These are phyloP conservation scores for Rhodotorula sp. DNA, from an alignment of 1,284 basidiomycete species.

Conservation along the genomic window DNA sequence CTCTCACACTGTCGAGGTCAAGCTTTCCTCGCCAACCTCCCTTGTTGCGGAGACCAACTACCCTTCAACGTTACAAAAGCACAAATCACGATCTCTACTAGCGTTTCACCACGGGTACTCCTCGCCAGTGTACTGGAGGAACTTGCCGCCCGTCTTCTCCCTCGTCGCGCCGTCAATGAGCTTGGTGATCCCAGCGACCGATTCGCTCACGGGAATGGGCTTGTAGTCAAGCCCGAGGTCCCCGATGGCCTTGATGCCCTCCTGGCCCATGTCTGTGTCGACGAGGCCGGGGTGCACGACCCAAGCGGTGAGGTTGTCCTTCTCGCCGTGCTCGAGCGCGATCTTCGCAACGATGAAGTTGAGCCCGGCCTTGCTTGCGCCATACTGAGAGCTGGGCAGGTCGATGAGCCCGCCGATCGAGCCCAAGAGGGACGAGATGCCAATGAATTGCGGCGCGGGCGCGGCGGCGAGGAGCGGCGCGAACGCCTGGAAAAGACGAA, in stretches of 20 bases:
- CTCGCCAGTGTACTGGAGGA: conserved; percentile 2
- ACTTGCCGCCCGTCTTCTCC: conserved; percentile 9
- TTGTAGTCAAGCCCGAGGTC: neutral
- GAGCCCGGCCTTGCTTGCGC: conserved; percentile 13
- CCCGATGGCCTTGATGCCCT: neutral
- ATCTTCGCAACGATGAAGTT: conserved; percentile 1
- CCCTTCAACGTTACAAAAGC: too few relatives aligned
- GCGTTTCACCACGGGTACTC: conserved; percentile 8
- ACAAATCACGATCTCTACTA: too few relatives aligned
- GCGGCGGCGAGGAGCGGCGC: conserved; percentile 18
- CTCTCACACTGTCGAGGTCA: too few relatives aligned
- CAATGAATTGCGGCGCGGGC: conserved; percentile 17
- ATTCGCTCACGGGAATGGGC: neutral
- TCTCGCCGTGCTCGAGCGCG: neutral
- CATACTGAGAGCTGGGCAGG: neutral
- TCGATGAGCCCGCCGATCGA: neutral
- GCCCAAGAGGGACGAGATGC: conserved; percentile 8
- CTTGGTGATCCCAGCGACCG: neutral
- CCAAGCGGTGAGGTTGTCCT: conserved; percentile 4
- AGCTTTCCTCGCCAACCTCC: too few relatives aligned
- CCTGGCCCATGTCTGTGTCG: conserved; percentile 19
- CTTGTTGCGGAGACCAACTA: too few relatives aligned
- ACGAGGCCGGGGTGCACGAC: conserved; percentile 11
- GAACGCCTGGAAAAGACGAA: conserved; percentile 24
- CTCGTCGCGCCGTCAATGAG: neutral